Conservation (phyloP, 352 stramenopile genomes). For the Phytopythium litorale region DNA sequence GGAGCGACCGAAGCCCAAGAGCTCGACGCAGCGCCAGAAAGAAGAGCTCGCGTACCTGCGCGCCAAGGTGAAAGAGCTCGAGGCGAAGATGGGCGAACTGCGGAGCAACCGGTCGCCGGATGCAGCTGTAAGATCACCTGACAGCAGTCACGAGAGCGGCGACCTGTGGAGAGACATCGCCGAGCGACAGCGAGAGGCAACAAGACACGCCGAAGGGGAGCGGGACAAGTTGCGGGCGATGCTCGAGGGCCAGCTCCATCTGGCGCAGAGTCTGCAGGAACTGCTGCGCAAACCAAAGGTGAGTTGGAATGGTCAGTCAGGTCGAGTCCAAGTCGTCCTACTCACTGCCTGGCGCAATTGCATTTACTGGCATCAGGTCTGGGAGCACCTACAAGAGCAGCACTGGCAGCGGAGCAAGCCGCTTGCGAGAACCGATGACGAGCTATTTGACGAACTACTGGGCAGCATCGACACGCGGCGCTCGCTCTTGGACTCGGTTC, state of each 20-base stretch:
- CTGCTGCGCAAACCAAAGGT: slow-evolving; percentile 21
- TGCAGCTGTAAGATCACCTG: background rate
- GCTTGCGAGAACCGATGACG: background rate
- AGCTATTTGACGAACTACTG: background rate
- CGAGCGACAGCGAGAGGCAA: slow-evolving; percentile 19
- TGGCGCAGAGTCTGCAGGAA: slow-evolving; percentile 25
- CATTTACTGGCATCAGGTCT: background rate
- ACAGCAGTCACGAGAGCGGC: background rate
- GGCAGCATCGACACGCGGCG: slow-evolving; percentile 1
- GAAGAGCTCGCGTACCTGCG: slow-evolving; percentile 29
- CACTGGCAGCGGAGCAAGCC: background rate
- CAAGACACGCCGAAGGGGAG: slow-evolving; percentile 20
- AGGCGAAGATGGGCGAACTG: slow-evolving; percentile 17
- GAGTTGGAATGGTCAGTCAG: background rate
- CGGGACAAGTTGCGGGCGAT: slow-evolving; percentile 22
- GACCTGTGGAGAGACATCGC: slow-evolving; percentile 27
- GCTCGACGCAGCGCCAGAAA: slow-evolving; percentile 30
- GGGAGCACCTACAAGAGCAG: slow-evolving; percentile 4
- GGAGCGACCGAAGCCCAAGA: slow-evolving; percentile 19
- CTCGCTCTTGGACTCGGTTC: background rate
- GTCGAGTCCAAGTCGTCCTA: background rate
- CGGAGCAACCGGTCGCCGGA: background rate
- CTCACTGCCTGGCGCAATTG: too few relatives aligned
- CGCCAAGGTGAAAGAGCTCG: slow-evolving; percentile 23
- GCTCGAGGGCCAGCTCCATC: slow-evolving; percentile 27